These are phyloP conservation scores for Colletotrichum higginsianum DNA, from an alignment of 2,329 filamentous ascomycete species.

Conservation along the genomic window DNA sequence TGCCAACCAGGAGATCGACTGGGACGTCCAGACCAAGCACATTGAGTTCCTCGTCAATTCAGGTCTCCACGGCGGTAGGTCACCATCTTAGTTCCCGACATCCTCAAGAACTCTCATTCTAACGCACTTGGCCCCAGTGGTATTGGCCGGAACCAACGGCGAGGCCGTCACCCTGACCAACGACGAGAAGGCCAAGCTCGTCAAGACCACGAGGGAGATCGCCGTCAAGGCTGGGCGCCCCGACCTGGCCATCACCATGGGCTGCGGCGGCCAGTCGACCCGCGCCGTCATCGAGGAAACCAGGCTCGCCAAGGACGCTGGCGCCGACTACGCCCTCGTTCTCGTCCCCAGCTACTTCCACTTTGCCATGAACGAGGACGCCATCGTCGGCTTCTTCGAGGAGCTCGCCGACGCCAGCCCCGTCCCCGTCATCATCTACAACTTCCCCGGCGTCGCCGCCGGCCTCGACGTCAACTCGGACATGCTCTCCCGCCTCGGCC, in stretches of 20 bases:
- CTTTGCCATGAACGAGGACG: conserved; percentile 71
- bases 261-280: conserved; percentile 76
- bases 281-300: conserved; percentile 77
- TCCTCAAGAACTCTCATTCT: neutral
- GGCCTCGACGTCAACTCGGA: conserved; percentile 79
- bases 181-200: conserved; percentile 74
- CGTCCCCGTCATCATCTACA: conserved; percentile 79
- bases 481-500: conserved; percentile 70
- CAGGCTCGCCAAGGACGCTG: conserved; percentile 71
- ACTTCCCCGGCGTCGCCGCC: conserved; percentile 77
- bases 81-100: no score
- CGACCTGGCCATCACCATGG: conserved; percentile 75
- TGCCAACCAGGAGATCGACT: conserved; percentile 67
- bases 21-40: conserved; percentile 67
- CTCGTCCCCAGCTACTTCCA: conserved; percentile 82
- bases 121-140: conserved; percentile 56
- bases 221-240: conserved; percentile 69
- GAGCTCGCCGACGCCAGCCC: conserved; percentile 72
- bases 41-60: conserved; percentile 68
- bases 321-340: conserved; percentile 78
- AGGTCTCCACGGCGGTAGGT: conserved; percentile 64
- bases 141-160: conserved; percentile 81
- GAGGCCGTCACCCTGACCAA: conserved; percentile 79
- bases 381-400: conserved; percentile 74
- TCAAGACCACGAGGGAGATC: conserved; percentile 72